Conservation (phyloP, 176 grass and related monocot species). For the Triticum aestivum region IWGSC_CS_RefSeq_v2.1 NC_057795.1:449446601-449447100, state of each 20-base stretch:
- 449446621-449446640: conserved; percentile 83
- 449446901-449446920: background rate
- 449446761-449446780: background rate
- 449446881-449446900: background rate
- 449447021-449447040: no score
- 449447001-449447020: no score
- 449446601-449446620: conserved; percentile 45
- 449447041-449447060: no score
- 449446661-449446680: conserved; percentile 99
- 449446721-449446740: conserved; percentile 3
- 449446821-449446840: background rate
- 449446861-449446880: background rate
- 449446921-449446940: background rate
- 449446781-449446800: background rate
- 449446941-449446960: no score
- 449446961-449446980: no score
- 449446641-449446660: conserved; percentile 94
- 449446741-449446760: background rate
- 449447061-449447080: no score
- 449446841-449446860: background rate
- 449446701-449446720: conserved; percentile 89
- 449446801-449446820: background rate
- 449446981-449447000: no score
- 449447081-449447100: no score
- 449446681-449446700: conserved; percentile 98